Conservation (phyloP, 768 basidiomycete species). For the Podaxis rugospora region DNA sequence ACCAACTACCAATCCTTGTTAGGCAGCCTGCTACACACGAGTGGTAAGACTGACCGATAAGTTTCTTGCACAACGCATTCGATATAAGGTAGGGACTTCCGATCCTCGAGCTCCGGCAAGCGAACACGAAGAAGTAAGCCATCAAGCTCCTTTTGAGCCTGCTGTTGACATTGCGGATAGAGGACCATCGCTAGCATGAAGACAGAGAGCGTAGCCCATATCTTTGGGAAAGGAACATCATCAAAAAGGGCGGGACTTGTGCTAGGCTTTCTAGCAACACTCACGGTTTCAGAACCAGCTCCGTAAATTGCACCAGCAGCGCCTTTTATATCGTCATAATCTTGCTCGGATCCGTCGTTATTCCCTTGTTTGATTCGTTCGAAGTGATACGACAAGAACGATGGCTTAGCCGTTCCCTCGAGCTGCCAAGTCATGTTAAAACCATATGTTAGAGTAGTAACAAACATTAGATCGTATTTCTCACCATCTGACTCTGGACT, state of each 20-base stretch:
- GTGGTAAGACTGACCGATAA: conserved; percentile 48
- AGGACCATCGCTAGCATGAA: conserved; percentile 67
- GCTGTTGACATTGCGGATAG: conserved; percentile 50
- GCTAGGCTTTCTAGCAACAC: neutral
- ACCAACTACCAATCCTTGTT: neutral
- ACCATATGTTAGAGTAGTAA: neutral
- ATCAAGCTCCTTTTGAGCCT: conserved; percentile 67
- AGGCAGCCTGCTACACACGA: conserved; percentile 41
- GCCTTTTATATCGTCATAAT: neutral
- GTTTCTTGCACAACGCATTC: conserved; percentile 53
- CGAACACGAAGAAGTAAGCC: conserved; percentile 46
- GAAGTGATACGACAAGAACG: conserved; percentile 49
- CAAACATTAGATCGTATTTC: neutral
- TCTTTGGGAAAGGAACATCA: conserved; percentile 25
- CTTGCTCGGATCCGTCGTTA: neutral
- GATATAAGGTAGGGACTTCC: conserved; percentile 50
- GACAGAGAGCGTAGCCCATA: conserved; percentile 47
- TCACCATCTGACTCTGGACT: conserved; percentile 14
- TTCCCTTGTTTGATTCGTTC: conserved; percentile 21
- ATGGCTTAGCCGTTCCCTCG: conserved; percentile 31
- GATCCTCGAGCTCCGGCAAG: conserved; percentile 56
- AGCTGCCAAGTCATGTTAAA: neutral
- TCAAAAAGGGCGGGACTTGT: neutral
- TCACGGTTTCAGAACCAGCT: conserved; percentile 5
- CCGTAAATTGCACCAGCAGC: neutral